Percentiles rank a stretch among this genome's conserved stretches.
These are phyloP conservation scores for Xanthoconium separans DNA, from an alignment of 1,284 basidiomycete species.

Conservation along the genomic window DNA sequence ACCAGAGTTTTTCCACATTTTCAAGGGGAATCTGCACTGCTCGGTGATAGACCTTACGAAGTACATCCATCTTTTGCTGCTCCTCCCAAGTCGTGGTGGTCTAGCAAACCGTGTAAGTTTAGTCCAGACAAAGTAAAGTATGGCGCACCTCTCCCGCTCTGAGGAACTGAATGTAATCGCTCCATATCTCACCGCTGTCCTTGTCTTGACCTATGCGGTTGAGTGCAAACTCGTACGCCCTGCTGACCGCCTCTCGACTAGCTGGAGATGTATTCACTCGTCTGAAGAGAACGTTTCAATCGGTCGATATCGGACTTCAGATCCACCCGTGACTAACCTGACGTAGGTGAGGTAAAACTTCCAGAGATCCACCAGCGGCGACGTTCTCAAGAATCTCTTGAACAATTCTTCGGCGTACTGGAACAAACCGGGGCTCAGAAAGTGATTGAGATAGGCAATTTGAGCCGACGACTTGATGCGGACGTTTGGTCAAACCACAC, in stretches of 20 bases:
- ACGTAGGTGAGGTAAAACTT: slow-evolving; percentile 84
- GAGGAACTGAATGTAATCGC: slow-evolving; percentile 82
- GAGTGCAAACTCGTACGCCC: slow-evolving; percentile 93
- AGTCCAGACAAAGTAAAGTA: slow-evolving; percentile 1
- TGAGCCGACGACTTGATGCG: slow-evolving; percentile 63
- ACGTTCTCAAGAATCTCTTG: slow-evolving; percentile 77
- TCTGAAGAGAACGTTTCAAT: slow-evolving; percentile 34
- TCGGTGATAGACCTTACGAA: slow-evolving; percentile 91
- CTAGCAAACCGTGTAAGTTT: slow-evolving; percentile 34
- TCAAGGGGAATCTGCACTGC: slow-evolving; percentile 93
- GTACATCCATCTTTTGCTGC: slow-evolving; percentile 91
- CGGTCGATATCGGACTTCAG: slow-evolving; percentile 3
- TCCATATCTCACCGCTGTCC: slow-evolving; percentile 74
- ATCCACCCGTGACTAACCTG: slow-evolving; percentile 46
- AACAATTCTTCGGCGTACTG: slow-evolving; percentile 77
- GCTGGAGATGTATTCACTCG: slow-evolving; percentile 55
- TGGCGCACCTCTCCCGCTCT: slow-evolving; percentile 70
- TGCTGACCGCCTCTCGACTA: slow-evolving; percentile 74
- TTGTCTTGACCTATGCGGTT: slow-evolving; percentile 87
- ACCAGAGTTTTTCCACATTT: slow-evolving; percentile 93
- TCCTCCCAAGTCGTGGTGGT: slow-evolving; percentile 88
- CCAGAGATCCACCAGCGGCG: slow-evolving; percentile 86
- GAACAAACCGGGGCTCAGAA: slow-evolving; percentile 63
- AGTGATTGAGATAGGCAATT: slow-evolving; percentile 82
- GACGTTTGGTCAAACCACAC: slow-evolving; percentile 29